Evolutionary conservation across 345 rosid species (phyloP).

Genomic region (Abelmoschus esculentus): DNA sequence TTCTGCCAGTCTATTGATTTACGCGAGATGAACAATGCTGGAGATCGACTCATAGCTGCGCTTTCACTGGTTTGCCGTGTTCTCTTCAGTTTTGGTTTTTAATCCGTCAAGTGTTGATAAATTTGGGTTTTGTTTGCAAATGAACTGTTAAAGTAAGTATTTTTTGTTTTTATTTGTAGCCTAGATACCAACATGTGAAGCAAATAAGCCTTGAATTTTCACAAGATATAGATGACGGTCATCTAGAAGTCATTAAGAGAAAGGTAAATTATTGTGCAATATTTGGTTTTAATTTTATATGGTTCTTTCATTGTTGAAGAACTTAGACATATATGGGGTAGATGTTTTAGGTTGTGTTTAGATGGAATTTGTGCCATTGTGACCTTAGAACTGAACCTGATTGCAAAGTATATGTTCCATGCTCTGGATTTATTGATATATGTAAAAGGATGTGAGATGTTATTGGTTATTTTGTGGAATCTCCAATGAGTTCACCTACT

Average conservation of each 20-base stretch:
- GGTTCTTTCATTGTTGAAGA: conserved; percentile 3
- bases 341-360: background rate
- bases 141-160: background rate
- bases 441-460: background rate
- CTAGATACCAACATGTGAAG: conserved; percentile 63
- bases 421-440: background rate
- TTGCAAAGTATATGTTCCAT: background rate
- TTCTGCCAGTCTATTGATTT: conserved; percentile 52
- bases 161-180: conserved; percentile 29
- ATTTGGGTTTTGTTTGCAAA: background rate
- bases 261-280: conserved; percentile 27
- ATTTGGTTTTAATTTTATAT: background rate
- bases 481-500: background rate
- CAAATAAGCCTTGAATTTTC: conserved; percentile 79
- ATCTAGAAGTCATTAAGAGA: conserved; percentile 48
- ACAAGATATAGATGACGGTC: conserved; percentile 65
- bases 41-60: conserved; percentile 64
- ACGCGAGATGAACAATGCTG: conserved; percentile 71
- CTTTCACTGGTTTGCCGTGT: conserved; percentile 52
- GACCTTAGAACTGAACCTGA: background rate
- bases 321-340: background rate
- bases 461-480: background rate
- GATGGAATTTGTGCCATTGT: background rate
- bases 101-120: background rate
- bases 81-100: background rate